Conservation (phyloP, 495 filamentous ascomycete species). For the Entonaema liquescens region DNA sequence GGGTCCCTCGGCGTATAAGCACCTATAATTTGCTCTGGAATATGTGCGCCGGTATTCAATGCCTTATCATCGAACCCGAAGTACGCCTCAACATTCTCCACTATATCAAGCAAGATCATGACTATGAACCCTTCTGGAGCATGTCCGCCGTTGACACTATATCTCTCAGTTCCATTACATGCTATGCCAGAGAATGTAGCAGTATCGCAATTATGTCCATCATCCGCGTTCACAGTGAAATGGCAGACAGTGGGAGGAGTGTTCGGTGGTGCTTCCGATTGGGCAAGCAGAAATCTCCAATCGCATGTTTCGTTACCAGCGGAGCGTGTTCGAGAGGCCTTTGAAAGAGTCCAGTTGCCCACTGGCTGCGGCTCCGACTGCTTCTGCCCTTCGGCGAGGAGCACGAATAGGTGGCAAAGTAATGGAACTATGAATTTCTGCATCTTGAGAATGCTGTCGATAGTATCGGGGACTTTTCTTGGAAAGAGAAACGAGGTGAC, state of each 20-base stretch:
- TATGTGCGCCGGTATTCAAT: not conserved
- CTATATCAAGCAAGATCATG: not conserved
- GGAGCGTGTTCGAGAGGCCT: not conserved
- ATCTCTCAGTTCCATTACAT: not conserved
- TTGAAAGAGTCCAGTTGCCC: not conserved
- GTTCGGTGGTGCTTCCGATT: not conserved
- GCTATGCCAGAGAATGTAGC: not conserved
- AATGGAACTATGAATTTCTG: not conserved
- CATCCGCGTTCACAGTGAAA: not conserved
- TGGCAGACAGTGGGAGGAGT: not conserved
- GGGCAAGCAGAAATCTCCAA: not conserved
- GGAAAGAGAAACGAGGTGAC: not conserved
- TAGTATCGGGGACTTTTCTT: not conserved
- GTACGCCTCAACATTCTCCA: not conserved
- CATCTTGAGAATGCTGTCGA: not conserved
- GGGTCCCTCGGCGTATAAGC: not conserved
- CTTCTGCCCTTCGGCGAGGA: not conserved
- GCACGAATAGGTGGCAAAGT: not conserved
- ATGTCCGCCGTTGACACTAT: constrained; percentile 1
- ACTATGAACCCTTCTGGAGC: constrained; percentile 1
- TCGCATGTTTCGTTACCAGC: constrained; percentile 2
- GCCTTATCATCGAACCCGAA: constrained; percentile 6
- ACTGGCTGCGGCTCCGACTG: not conserved
- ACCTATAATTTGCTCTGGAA: not conserved
- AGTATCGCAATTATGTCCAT: not conserved